Evolutionary conservation across 2,329 filamentous ascomycete genomes (phyloP), one percentile per base, ranked within the genome.

Genomic region (Diaporthe citri): DNA sequence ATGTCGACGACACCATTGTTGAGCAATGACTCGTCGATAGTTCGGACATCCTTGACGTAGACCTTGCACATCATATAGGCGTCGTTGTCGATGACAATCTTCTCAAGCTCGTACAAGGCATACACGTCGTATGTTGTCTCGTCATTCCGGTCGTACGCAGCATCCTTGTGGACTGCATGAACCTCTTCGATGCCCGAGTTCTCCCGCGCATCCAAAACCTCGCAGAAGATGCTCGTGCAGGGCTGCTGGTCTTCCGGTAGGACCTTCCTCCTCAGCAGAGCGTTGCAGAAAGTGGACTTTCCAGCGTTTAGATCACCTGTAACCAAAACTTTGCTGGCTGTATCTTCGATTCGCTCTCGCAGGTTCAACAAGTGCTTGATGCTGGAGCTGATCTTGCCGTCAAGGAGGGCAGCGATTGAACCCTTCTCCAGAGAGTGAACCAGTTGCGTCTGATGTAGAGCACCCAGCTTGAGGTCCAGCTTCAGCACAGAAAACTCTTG

Each of bases 1-100:
- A 99, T 99, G 81, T 99, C 97, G 56, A 99, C 97, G 1, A 98
- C 96, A 15, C 97, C 97, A 79, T 99, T 99, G 86, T 98, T 98
- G 73, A 99, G 91, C 10, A 99, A 86, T 10, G 96, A 98, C 82
- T 98, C 94, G 80, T 98, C 95, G 62, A 98, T 95, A 0, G 93
- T 90, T 74, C 97, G 92, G 43, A 94, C 93, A 82, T 99, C 97
- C 84, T 93, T 96, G 78, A 99, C 93, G 81, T 98, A 99, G 71
- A 99, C 93, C 85, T 99, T 99, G 90, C 97, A 98, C 82, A 97
- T 95, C 74, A 94, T 93, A 81, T 98, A 99, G 46, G 91, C 92
- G 70, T 93, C 91, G 82, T 97, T 97, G 82, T 98, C 95, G 31
- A 93, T 89, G 1, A 99, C 97, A 77, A 99, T 94, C 70, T 94